A percentile compares a stretch with the other conserved stretches of the same genome.
These are phyloP conservation scores for Erodium moschatum DNA, from an alignment of 441 rosid genomes.

Conservation along the genomic window DNA sequence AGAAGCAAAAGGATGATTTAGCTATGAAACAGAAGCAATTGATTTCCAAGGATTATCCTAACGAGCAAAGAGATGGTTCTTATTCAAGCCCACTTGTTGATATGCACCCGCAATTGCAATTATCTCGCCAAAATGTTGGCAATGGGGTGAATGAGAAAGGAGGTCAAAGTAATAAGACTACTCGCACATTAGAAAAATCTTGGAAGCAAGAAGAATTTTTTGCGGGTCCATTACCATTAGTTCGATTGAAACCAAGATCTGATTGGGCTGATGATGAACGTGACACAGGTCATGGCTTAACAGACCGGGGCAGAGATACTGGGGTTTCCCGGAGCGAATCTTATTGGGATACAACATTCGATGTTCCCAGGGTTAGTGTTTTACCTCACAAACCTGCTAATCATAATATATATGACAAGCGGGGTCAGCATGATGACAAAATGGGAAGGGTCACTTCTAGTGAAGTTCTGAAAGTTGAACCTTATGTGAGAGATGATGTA, in stretches of 20 bases:
- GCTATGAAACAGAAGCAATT: constrained; percentile 59
- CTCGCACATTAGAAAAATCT: constrained; percentile 35
- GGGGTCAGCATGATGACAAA: constrained; percentile 57
- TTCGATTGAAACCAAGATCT: constrained; percentile 72
- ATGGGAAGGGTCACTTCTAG: constrained; percentile 47
- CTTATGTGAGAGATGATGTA: constrained; percentile 33
- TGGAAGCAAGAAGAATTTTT: constrained; percentile 52
- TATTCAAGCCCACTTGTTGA: constrained; percentile 37
- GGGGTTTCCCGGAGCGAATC: constrained; percentile 53
- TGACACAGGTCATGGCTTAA: constrained; percentile 66
- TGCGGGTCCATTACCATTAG: constrained; percentile 63
- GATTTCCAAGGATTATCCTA: constrained; percentile 30
- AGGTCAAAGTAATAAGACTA: constrained; percentile 28
- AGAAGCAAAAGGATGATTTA: constrained; percentile 65
- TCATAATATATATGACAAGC: constrained; percentile 38
- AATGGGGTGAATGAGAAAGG: constrained; percentile 34
- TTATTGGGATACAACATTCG: constrained; percentile 67
- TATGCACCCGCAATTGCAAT: constrained; percentile 50
- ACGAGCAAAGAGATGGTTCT: constrained; percentile 36
- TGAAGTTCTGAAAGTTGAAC: constrained; percentile 44
- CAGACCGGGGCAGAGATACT: constrained; percentile 50
- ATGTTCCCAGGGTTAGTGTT: constrained; percentile 51
- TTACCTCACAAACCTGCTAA: constrained; percentile 55
- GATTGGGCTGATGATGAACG: constrained; percentile 99
- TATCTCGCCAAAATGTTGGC: constrained; percentile 27